These are phyloP conservation scores for Hippophae tibetana DNA, from an alignment of 306 rosid species.

Conservation along the genomic window DNA sequence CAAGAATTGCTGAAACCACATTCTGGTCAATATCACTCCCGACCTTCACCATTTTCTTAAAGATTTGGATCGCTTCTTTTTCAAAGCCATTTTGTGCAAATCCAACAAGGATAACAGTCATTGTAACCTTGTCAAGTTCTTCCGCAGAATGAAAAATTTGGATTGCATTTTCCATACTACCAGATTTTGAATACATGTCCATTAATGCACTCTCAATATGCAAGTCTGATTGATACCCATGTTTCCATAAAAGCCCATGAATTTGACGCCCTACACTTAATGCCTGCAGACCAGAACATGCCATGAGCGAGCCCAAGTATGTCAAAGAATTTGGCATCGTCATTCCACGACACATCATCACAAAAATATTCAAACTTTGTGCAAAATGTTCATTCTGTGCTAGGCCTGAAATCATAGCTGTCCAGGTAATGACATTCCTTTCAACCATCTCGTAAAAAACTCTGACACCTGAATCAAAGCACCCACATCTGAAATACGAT, in stretches of 20 bases:
- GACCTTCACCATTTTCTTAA: conserved; percentile 52
- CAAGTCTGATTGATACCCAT: conserved; percentile 66
- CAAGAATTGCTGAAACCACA: conserved; percentile 72
- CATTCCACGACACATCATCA: conserved; percentile 40
- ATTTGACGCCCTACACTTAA: conserved; percentile 60
- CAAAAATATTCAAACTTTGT: conserved; percentile 43
- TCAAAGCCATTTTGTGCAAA: conserved; percentile 78
- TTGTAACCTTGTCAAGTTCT: conserved; percentile 66
- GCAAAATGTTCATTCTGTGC: conserved; percentile 44
- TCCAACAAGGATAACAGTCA: conserved; percentile 82
- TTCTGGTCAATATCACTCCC: conserved; percentile 58
- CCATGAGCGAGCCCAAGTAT: conserved; percentile 63
- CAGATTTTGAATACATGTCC: conserved; percentile 85
- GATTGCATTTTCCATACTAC: conserved; percentile 63
- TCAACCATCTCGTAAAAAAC: conserved; percentile 69
- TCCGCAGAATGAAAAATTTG: conserved; percentile 54
- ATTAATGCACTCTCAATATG: conserved; percentile 76
- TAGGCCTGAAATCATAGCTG: conserved; percentile 79
- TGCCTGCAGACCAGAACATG: conserved; percentile 78
- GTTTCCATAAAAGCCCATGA: conserved; percentile 65
- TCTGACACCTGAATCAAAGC: conserved; percentile 42
- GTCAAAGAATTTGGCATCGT: conserved; percentile 72
- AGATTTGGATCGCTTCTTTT: conserved; percentile 70
- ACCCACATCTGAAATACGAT: conserved; percentile 54
- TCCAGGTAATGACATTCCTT: conserved; percentile 83